Base-by-base conservation (phyloP, 306 rosid species). In the Acacia crassicarpa region DNA sequence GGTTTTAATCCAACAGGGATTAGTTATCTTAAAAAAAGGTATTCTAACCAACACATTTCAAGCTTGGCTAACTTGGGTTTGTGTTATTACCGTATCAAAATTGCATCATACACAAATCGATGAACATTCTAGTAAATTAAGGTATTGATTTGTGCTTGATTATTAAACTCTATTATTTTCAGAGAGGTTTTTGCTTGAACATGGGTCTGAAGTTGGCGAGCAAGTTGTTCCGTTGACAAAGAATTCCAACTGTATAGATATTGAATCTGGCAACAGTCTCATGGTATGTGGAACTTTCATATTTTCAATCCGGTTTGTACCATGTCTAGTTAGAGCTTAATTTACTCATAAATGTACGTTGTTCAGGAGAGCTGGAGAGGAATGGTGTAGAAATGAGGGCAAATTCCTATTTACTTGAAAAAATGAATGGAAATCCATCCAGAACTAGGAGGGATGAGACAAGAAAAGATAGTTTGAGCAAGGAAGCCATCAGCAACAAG, bases 101-200 rank as follows among this genome's bases (percentile, higher is more conserved):
- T 43, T 66, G 59, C 59, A 51, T 77, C 67, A 27, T 76, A 58
- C 62, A 27, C 68, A 71, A 69, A 78, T 32, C 12, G 32, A 11
- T 74, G 65, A 76, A 58, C 44, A 54, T 44, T n/a, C 35, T 54
- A 38, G 67, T 38, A 54, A 75, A 54, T 56, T 53, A 3, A 10
- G 51, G 30, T 75, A 13, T 56, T 46, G 74, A 22, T 69, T 10
- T 44, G 25, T 46, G 74, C 67, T 77, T 72, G 61, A 20, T 80
- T 53, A 81, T 33, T 62, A 32, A 74, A 73, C 81, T 77, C 69
- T 67, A 54, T 51, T 73, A 69, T 78, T 82, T 76, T 63, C 85
- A 95, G 98, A 95, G 81, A 94, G 98, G 78, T 86, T 92, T 80
- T 91, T 95, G 97, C 91, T 93, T 84, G 99, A 95, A 85, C 95